Percentiles rank a stretch among this genome's conserved stretches.
Conservation (phyloP, 495 filamentous ascomycete genomes). For the Podospora pseudopauciseta region DNA sequence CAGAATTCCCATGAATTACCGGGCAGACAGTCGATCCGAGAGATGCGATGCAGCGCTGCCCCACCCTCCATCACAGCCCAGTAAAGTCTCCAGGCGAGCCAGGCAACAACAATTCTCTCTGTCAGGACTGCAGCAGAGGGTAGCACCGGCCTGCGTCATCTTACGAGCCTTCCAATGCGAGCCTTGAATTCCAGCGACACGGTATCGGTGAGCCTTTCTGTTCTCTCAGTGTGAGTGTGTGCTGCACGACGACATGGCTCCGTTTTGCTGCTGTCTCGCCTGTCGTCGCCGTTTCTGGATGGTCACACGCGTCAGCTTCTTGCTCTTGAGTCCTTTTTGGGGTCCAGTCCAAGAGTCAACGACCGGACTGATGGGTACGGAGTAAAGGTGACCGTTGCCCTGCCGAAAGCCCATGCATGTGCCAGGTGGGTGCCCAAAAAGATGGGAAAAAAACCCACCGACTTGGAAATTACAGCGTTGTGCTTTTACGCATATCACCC, state of each 20-base stretch:
- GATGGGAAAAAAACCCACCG: conserved; percentile 3
- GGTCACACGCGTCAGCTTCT: neutral
- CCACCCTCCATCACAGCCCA: conserved; percentile 13
- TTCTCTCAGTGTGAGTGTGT: neutral
- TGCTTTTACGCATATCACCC: neutral
- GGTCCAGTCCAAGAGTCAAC: neutral
- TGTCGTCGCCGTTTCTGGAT: neutral
- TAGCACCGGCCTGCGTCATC: conserved; percentile 11
- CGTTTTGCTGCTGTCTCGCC: neutral
- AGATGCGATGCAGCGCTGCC: conserved; percentile 2
- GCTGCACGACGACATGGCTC: neutral
- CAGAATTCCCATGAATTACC: neutral
- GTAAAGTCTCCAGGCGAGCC: neutral
- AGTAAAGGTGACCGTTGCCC: neutral
- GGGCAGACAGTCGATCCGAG: neutral
- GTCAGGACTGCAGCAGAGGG: conserved; percentile 3
- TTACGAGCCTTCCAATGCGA: conserved; percentile 14
- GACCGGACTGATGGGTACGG: no score
- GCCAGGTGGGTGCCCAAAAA: neutral
- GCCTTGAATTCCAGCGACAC: neutral
- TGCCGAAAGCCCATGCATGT: neutral
- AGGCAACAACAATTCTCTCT: conserved; percentile 7
- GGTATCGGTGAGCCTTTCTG: conserved; percentile 1
- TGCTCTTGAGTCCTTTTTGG: neutral
- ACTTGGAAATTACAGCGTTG: conserved; percentile 13